Percentiles rank a stretch among this genome's conserved stretches.
Conservation (phyloP, 1,139 yeast genomes). For the Taphrina betulina region DNA sequence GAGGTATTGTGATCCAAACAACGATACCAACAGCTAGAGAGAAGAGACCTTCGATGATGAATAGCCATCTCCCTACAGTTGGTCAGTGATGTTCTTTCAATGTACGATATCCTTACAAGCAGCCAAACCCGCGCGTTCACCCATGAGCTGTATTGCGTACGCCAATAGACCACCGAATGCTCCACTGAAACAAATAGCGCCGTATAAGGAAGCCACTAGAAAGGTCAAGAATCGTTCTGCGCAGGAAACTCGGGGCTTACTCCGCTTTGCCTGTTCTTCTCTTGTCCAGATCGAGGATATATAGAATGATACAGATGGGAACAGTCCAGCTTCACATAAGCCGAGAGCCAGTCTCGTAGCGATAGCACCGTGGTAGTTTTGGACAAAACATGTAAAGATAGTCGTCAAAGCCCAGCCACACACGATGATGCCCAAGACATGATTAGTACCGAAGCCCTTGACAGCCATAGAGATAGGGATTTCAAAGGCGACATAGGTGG, state of each 20-base stretch:
- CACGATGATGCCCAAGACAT: conserved; percentile 49
- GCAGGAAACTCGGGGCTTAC: too few species aligned
- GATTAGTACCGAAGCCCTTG: conserved; percentile 61
- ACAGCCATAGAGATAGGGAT: conserved; percentile 62
- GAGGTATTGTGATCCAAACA: conserved; percentile 66
- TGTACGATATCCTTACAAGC: too few species aligned
- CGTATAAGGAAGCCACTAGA: conserved; percentile 29
- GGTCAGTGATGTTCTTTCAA: too few species aligned
- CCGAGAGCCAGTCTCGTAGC: conserved; percentile 50
- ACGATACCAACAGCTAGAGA: conserved; percentile 63
- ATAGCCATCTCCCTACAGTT: conserved; percentile 50
- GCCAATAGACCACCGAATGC: conserved; percentile 50
- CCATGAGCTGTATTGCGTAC: not conserved
- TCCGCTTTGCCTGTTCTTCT: conserved; percentile 32
- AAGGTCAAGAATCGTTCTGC: too few species aligned
- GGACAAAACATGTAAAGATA: conserved; percentile 55
- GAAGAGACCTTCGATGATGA: conserved; percentile 67
- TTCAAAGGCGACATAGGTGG: conserved; percentile 67
- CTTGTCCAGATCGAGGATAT: conserved; percentile 34
- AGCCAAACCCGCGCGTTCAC: conserved; percentile 53
- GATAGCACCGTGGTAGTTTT: conserved; percentile 56
- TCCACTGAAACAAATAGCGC: conserved; percentile 41
- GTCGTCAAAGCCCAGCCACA: conserved; percentile 54
- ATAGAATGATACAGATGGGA: conserved; percentile 33
- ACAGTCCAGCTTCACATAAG: conserved; percentile 35